Percentiles rank a stretch among this genome's conserved stretches.
phyloP scores from a whole-genome alignment of 768 basidiomycete genomes.

The Naganishia antarctica region DNA sequence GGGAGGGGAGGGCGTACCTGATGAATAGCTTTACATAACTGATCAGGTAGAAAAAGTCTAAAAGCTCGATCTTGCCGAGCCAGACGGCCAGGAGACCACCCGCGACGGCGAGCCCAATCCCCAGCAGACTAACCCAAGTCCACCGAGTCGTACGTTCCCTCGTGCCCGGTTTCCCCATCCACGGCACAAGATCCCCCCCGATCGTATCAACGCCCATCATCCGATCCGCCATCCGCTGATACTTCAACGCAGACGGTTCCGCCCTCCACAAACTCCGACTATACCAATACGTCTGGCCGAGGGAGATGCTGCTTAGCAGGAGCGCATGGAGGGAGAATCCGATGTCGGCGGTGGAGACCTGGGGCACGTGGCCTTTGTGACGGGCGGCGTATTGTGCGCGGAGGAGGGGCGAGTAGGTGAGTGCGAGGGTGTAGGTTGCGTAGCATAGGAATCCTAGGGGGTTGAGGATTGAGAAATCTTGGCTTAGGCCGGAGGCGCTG shows the following conservation, averaged over 20 bases:
- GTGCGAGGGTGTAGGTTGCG: conserved; percentile 46
- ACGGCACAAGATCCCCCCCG: neutral
- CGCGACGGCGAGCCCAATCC: neutral
- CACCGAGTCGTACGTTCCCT: conserved; percentile 21
- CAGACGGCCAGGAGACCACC: conserved; percentile 2
- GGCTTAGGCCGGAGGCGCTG: conserved; percentile 48
- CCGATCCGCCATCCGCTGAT: conserved; percentile 17
- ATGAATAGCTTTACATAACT: conserved; percentile 35
- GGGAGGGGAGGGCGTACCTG: conserved; percentile 26
- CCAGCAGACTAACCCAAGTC: conserved; percentile 17
- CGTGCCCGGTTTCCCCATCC: conserved; percentile 13
- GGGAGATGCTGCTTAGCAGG: conserved; percentile 40
- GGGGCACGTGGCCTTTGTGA: conserved; percentile 48
- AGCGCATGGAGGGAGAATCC: conserved; percentile 51
- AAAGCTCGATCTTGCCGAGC: conserved; percentile 28
- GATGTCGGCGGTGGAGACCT: conserved; percentile 50
- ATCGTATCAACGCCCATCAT: conserved; percentile 9
- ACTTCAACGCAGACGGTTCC: conserved; percentile 6
- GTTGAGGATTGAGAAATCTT: conserved; percentile 52
- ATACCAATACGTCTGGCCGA: conserved; percentile 49
- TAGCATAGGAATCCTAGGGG: conserved; percentile 49
- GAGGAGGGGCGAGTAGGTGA: conserved; percentile 43
- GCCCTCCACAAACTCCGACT: conserved; percentile 6
- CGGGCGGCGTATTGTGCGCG: conserved; percentile 48
- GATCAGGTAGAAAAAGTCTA: conserved; percentile 33